These are phyloP conservation scores for Fusarium zealandicum DNA, from an alignment of 2,329 filamentous ascomycete species.

Conservation along the genomic window DNA sequence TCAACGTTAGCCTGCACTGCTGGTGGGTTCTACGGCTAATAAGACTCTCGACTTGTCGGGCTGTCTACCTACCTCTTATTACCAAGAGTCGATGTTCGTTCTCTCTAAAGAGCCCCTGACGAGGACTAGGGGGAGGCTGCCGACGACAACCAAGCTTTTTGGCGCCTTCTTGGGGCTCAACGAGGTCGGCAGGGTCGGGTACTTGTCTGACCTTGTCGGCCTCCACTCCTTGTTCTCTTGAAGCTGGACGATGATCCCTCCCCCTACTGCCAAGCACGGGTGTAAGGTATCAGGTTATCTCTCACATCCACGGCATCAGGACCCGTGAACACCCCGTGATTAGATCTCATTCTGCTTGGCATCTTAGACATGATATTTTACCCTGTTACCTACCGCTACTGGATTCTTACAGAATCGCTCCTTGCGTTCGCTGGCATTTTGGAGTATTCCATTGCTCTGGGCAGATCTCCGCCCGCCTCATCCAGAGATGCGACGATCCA, in stretches of 20 bases:
- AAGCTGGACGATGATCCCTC: constrained; percentile 19
- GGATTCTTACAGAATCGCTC: too few species aligned
- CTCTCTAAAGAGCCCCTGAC: constrained; percentile 23
- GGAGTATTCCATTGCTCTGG: neutral
- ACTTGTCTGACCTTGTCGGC: neutral
- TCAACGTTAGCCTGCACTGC: constrained; percentile 24
- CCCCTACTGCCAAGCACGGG: constrained; percentile 1
- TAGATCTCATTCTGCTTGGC: constrained; percentile 16
- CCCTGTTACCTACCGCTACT: too few species aligned
- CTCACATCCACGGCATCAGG: constrained; percentile 9
- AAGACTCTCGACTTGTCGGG: too few species aligned
- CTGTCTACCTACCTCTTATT: neutral
- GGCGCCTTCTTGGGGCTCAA: neutral
- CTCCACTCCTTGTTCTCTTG: neutral
- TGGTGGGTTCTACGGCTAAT: constrained; percentile 20
- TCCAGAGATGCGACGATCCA: constrained; percentile 17
- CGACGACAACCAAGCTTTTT: constrained; percentile 17
- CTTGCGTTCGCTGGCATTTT: too few species aligned
- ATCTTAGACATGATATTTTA: neutral
- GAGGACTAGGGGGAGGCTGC: constrained; percentile 17
- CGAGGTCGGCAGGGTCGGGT: neutral
- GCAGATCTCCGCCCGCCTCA: constrained; percentile 26
- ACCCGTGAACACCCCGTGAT: constrained; percentile 19
- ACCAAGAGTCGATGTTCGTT: neutral
- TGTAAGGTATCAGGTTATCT: too few species aligned